A percentile compares a stretch with the other conserved stretches of the same genome.
Evolutionary conservation across 2,329 filamentous ascomycete species (phyloP).

Genomic region (Coccinonectria pachysandricola): DNA sequence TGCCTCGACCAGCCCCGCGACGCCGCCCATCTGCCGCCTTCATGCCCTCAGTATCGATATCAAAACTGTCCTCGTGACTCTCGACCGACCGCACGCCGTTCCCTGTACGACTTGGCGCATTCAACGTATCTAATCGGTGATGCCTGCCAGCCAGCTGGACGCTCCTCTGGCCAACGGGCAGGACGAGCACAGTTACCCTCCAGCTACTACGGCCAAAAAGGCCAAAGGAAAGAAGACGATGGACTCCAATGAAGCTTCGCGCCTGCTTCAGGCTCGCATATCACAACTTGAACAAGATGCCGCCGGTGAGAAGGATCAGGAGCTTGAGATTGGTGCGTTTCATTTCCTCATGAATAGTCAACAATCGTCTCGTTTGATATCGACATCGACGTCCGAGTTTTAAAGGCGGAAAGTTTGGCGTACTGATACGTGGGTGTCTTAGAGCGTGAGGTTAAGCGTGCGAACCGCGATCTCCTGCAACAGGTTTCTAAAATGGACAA

Average conservation of each 20-base stretch:
- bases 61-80: conserved; percentile 12
- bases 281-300: conserved; percentile 91
- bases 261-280: conserved; percentile 85
- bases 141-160: conserved; percentile 32
- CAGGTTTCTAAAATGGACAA: conserved; percentile 88
- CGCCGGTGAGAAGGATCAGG: conserved; percentile 88
- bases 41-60: conserved; percentile 11
- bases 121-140: conserved; percentile 17
- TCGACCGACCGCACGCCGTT: conserved; percentile 9
- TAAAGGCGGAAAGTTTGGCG: conserved; percentile 5
- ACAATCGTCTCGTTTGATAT: too few species aligned
- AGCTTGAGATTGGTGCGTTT: conserved; percentile 79
- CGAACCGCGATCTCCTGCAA: conserved; percentile 80
- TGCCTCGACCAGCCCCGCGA: conserved; percentile 2
- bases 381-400: too few species aligned
- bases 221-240: conserved; percentile 74
- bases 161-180: conserved; percentile 32
- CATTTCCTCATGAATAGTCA: conserved; percentile 11
- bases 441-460: conserved; percentile 92
- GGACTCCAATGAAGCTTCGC: conserved; percentile 82
- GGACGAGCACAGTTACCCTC: conserved; percentile 27
- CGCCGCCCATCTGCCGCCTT: conserved; percentile 10
- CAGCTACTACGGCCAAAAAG: conserved; percentile 54
- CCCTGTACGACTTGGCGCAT: conserved; percentile 7
- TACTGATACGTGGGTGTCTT: conserved; percentile 21